phyloP scores from a whole-genome alignment of 2,329 filamentous ascomycete species.

The Aspergillus sclerotialis region DNA sequence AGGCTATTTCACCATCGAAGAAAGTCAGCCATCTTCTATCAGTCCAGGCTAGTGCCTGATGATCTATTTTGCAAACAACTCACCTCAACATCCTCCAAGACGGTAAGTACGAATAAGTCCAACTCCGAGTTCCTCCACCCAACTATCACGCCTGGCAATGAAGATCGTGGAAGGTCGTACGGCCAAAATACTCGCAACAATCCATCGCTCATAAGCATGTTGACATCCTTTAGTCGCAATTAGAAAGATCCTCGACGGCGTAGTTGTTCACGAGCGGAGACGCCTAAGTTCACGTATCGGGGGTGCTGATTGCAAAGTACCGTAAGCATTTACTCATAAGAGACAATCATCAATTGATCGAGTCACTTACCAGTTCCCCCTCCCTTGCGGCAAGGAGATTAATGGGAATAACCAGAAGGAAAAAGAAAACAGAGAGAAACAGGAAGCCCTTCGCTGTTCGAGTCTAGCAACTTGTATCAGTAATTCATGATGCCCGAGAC shows the following conservation, averaged over 20 bases:
- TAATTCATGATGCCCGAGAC: too few relatives aligned
- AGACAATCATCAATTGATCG: background rate
- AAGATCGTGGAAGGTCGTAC: constrained; percentile 67
- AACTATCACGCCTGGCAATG: constrained; percentile 75
- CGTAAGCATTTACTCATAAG: constrained; percentile 2
- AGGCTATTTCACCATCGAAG: constrained; percentile 45
- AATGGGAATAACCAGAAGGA: constrained; percentile 75
- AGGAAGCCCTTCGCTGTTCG: constrained; percentile 80
- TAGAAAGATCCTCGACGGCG: constrained; percentile 92
- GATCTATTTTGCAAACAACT: too few relatives aligned
- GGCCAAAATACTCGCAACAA: constrained; percentile 99
- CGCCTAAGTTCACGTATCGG: constrained; percentile 66
- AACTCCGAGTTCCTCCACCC: constrained; percentile 91
- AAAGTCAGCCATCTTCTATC: constrained; percentile 4
- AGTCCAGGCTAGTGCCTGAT: too few relatives aligned
- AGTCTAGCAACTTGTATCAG: too few relatives aligned
- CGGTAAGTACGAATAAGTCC: constrained; percentile 82
- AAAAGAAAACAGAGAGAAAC: constrained; percentile 75
- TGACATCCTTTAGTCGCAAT: constrained; percentile 44
- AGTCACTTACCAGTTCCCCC: constrained; percentile 62
- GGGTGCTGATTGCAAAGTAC: constrained; percentile 58
- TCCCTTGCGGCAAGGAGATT: constrained; percentile 76
- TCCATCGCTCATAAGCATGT: constrained; percentile 65
- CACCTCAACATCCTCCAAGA: constrained; percentile 87
- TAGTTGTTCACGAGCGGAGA: constrained; percentile 92